These are phyloP conservation scores for Pyrenochaeta sp. DNA, from an alignment of 2,329 filamentous ascomycete species.

Conservation along the genomic window DNA sequence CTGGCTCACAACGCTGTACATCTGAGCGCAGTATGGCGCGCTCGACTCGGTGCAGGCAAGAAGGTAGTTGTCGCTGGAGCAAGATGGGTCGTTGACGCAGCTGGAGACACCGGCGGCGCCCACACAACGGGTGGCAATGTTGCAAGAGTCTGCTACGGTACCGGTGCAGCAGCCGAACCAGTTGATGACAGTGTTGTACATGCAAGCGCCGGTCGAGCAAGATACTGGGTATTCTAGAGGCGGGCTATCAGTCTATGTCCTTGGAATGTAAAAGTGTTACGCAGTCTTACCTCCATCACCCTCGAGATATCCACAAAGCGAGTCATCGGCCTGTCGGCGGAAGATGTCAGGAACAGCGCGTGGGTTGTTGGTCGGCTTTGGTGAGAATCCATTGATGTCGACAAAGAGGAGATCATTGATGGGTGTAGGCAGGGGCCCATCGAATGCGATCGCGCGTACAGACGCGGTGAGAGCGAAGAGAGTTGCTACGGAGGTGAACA, in stretches of 20 bases:
- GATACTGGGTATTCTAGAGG: constrained; percentile 15
- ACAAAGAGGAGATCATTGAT: constrained; percentile 5
- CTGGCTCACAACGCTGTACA: constrained; percentile 6
- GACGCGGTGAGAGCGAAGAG: constrained; percentile 10
- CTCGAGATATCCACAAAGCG: constrained; percentile 21
- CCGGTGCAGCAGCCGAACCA: constrained; percentile 31
- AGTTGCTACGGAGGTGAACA: constrained; percentile 4
- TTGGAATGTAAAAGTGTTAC: neutral
- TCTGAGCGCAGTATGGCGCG: constrained; percentile 15
- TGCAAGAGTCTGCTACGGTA: constrained; percentile 8
- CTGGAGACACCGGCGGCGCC: constrained; percentile 12
- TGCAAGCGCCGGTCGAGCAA: constrained; percentile 18
- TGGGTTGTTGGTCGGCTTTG: constrained; percentile 13
- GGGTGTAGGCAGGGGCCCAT: constrained; percentile 14
- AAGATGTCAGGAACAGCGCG: constrained; percentile 15
- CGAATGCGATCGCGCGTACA: constrained; percentile 10
- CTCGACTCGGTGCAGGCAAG: constrained; percentile 15
- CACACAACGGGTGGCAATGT: constrained; percentile 20
- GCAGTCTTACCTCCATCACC: constrained; percentile 15
- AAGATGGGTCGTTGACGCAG: constrained; percentile 13
- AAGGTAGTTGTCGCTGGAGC: constrained; percentile 14
- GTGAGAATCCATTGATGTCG: constrained; percentile 16
- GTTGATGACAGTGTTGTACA: constrained; percentile 12
- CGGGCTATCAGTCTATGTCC: constrained; percentile 1
- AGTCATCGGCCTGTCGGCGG: constrained; percentile 16